Evolutionary conservation across 108 stramenopile species (phyloP).

Genomic region (Skeletonema costatum): DNA sequence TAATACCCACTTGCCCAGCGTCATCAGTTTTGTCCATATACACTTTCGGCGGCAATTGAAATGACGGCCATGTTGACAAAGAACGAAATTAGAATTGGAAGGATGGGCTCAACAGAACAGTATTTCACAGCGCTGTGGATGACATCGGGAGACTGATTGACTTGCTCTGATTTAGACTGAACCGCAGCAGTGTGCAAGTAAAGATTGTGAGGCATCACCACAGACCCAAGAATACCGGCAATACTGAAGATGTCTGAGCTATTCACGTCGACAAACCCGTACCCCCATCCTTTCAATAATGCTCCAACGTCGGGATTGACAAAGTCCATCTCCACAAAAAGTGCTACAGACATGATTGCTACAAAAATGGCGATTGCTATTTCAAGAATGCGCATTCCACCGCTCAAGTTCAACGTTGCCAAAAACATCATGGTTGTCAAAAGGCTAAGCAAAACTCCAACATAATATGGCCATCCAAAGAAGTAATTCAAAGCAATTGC

Average conservation of each 20-base stretch:
- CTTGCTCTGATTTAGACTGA: slow-evolving; percentile 49
- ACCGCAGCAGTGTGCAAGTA: slow-evolving; percentile 86
- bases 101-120: slow-evolving; percentile 76
- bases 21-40: slow-evolving; percentile 52
- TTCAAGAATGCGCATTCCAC: slow-evolving; percentile 75
- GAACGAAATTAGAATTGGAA: slow-evolving; percentile 78
- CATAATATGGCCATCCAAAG: slow-evolving; percentile 67
- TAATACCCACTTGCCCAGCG: slow-evolving; percentile 49
- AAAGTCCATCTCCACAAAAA: slow-evolving; percentile 70
- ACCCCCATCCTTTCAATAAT: slow-evolving; percentile 58
- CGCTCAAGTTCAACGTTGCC: slow-evolving; percentile 49
- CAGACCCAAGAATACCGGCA: slow-evolving; percentile 76
- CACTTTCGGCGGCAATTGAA: slow-evolving; percentile 77
- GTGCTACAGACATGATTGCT: slow-evolving; percentile 71
- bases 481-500: slow-evolving; percentile 64
- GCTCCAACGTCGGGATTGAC: slow-evolving; percentile 50
- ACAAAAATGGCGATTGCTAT: slow-evolving; percentile 71
- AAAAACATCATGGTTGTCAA: slow-evolving; percentile 79
- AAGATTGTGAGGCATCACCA: slow-evolving; percentile 91
- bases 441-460: slow-evolving; percentile 54
- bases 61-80: slow-evolving; percentile 87
- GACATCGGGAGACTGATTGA: slow-evolving; percentile 40
- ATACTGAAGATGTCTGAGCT: slow-evolving; percentile 58
- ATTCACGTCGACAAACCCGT: slow-evolving; percentile 59
- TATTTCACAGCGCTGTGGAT: slow-evolving; percentile 72